Conservation (phyloP, 2,329 filamentous ascomycete genomes). For the Aspergillus proliferans region DNA sequence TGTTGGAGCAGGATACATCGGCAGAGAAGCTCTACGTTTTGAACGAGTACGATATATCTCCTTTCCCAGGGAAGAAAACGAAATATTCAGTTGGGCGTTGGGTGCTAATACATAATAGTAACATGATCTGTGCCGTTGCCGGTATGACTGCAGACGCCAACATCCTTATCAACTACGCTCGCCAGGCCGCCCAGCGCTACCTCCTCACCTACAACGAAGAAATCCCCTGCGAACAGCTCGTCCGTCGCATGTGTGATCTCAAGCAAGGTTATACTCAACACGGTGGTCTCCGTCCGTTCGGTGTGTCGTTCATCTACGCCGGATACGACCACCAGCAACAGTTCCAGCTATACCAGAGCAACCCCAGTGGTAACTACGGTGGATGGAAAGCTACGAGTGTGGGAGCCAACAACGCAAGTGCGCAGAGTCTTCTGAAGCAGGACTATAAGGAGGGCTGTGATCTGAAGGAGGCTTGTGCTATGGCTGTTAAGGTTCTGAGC, state of each 20-base stretch:
- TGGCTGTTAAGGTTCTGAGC: conserved; percentile 97
- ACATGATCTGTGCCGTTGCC: conserved; percentile 99
- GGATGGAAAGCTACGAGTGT: conserved; percentile 99
- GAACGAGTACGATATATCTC: conserved; percentile 64
- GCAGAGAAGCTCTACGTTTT: conserved; percentile 99
- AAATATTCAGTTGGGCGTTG: neutral
- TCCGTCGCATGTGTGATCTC: conserved; percentile 90
- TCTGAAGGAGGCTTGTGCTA: conserved; percentile 89
- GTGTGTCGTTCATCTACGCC: conserved; percentile 98
- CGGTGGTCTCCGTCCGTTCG: conserved; percentile 94
- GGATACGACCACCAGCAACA: conserved; percentile 93
- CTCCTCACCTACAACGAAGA: conserved; percentile 99
- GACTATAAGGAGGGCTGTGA: conserved; percentile 99
- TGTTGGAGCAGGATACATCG: conserved; percentile 97
- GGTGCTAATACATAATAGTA: conserved; percentile 51
- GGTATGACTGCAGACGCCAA: conserved; percentile 99
- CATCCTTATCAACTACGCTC: conserved; percentile 99
- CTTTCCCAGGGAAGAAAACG: neutral
- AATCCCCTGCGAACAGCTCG: conserved; percentile 97
- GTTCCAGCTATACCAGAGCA: conserved; percentile 99
- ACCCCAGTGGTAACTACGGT: conserved; percentile 96
- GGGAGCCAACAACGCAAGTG: conserved; percentile 95
- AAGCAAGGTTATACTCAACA: conserved; percentile 99
- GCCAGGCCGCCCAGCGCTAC: conserved; percentile 92
- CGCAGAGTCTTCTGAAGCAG: conserved; percentile 94